Conservation (phyloP, 1,284 basidiomycete genomes). For the Chalciporus sp. region DNA sequence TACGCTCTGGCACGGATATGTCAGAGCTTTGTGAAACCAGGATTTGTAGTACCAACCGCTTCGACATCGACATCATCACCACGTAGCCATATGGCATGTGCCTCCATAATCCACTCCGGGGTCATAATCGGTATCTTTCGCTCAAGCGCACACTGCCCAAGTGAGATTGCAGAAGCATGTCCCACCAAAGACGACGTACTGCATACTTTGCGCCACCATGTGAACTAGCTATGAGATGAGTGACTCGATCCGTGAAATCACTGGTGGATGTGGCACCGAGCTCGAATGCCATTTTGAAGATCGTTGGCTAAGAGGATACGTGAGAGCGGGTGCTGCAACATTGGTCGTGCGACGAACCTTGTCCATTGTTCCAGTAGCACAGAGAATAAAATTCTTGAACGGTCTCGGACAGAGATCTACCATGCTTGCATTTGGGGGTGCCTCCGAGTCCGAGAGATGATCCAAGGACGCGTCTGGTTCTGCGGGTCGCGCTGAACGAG, state of each 20-base stretch:
- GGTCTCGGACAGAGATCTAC: slow-evolving; percentile 65
- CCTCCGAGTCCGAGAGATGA: slow-evolving; percentile 32
- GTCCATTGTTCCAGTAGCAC: slow-evolving; percentile 73
- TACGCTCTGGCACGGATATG: slow-evolving; percentile 45
- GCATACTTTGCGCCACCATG: slow-evolving; percentile 80
- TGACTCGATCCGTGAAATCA: slow-evolving; percentile 78
- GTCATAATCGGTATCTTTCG: slow-evolving; percentile 73
- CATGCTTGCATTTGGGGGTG: slow-evolving; percentile 38
- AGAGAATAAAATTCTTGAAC: slow-evolving; percentile 63
- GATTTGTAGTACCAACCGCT: slow-evolving; percentile 34
- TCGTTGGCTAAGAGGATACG: slow-evolving; percentile 45
- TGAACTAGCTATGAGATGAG: slow-evolving; percentile 71
- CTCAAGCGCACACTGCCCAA: slow-evolving; percentile 67
- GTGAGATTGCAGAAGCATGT: slow-evolving; percentile 6
- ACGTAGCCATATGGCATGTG: slow-evolving; percentile 70
- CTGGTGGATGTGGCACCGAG: slow-evolving; percentile 68
- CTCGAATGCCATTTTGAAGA: slow-evolving; percentile 75
- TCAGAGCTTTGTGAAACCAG: slow-evolving; percentile 15
- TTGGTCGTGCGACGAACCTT: slow-evolving; percentile 47
- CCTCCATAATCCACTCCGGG: slow-evolving; percentile 71
- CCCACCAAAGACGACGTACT: slow-evolving; percentile 38
- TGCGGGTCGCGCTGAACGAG: slow-evolving; percentile 1
- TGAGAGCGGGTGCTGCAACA: not conserved
- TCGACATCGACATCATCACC: slow-evolving; percentile 74
- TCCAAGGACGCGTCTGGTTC: slow-evolving; percentile 20